Percentiles rank a stretch among this genome's conserved stretches.
phyloP scores from a whole-genome alignment of 2,329 filamentous ascomycete genomes.

The Pseudodiploospora longispora region DNA sequence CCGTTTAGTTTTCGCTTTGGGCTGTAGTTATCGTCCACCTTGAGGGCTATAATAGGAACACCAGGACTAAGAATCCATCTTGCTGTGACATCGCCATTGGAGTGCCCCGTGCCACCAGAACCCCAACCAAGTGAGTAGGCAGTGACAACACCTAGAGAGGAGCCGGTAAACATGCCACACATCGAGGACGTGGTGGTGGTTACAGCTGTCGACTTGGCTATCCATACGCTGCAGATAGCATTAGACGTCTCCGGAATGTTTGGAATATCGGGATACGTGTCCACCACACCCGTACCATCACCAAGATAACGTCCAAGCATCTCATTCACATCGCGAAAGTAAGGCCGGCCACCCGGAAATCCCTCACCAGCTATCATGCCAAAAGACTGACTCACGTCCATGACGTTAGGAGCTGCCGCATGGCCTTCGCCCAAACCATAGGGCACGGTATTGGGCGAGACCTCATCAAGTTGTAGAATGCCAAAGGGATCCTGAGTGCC shows the following conservation, averaged over 20 bases:
- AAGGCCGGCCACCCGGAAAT: conserved; percentile 71
- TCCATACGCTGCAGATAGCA: conserved; percentile 74
- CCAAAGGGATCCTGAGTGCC: conserved; percentile 67
- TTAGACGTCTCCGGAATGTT: conserved; percentile 62
- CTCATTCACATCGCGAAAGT: conserved; percentile 68
- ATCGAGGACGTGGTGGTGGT: conserved; percentile 66
- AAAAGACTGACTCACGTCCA: conserved; percentile 83
- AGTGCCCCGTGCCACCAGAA: conserved; percentile 50
- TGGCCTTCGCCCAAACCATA: conserved; percentile 76
- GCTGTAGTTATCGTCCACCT: conserved; percentile 76
- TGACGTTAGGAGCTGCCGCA: conserved; percentile 71
- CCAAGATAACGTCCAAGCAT: conserved; percentile 68
- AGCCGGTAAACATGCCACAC: conserved; percentile 75
- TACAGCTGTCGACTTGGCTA: conserved; percentile 72
- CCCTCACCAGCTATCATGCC: conserved; percentile 82
- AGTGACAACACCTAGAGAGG: conserved; percentile 73
- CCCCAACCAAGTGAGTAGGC: conserved; percentile 67
- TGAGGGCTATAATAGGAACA: conserved; percentile 79
- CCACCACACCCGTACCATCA: conserved; percentile 49
- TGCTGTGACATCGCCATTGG: conserved; percentile 71
- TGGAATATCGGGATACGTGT: conserved; percentile 66
- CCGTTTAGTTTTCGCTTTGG: conserved; percentile 58
- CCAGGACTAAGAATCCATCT: conserved; percentile 89
- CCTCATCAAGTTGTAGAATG: conserved; percentile 70
- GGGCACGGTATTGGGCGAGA: conserved; percentile 62